Percentiles rank a stretch among this genome's conserved stretches.
Evolutionary conservation across 2,329 filamentous ascomycete species (phyloP).

Genomic region (Lachnellula occidentalis): DNA sequence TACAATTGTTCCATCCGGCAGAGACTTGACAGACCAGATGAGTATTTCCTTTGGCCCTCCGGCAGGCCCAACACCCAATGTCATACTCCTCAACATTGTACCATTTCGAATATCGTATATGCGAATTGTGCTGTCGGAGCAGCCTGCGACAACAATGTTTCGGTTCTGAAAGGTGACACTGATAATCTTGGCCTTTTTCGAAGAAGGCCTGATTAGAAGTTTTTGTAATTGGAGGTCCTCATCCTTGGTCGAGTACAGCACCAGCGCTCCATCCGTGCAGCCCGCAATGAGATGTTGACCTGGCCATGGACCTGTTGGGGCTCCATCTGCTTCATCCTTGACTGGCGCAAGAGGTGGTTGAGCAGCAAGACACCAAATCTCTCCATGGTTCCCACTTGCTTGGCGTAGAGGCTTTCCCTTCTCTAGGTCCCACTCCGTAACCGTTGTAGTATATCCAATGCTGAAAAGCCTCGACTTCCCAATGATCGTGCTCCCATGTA

Average conservation of each 20-base stretch:
- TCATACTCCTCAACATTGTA: conserved; percentile 72
- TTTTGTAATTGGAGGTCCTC: conserved; percentile 75
- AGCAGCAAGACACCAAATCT: conserved; percentile 92
- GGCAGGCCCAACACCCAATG: conserved; percentile 70
- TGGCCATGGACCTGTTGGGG: conserved; percentile 19
- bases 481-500: conserved; percentile 53
- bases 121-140: conserved; percentile 93
- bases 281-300: conserved; percentile 71
- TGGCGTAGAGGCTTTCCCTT: conserved; percentile 72
- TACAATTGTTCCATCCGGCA: conserved; percentile 83
- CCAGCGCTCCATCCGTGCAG: conserved; percentile 85
- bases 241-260: conserved; percentile 81
- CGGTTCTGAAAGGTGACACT: conserved; percentile 87
- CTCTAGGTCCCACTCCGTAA: conserved; percentile 92
- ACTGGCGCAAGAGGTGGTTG: conserved; percentile 52
- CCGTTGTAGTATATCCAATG: conserved; percentile 84
- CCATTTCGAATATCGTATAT: conserved; percentile 82
- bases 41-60: conserved; percentile 80
- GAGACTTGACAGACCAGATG: conserved; percentile 87
- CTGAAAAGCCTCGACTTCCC: conserved; percentile 87
- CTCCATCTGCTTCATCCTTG: conserved; percentile 28
- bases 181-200: conserved; percentile 82
- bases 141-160: conserved; percentile 79
- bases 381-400: conserved; percentile 86
- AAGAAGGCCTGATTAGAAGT: conserved; percentile 68